Conservation (phyloP, 352 stramenopile genomes). For the Globisporangium carolinianum region DNA sequence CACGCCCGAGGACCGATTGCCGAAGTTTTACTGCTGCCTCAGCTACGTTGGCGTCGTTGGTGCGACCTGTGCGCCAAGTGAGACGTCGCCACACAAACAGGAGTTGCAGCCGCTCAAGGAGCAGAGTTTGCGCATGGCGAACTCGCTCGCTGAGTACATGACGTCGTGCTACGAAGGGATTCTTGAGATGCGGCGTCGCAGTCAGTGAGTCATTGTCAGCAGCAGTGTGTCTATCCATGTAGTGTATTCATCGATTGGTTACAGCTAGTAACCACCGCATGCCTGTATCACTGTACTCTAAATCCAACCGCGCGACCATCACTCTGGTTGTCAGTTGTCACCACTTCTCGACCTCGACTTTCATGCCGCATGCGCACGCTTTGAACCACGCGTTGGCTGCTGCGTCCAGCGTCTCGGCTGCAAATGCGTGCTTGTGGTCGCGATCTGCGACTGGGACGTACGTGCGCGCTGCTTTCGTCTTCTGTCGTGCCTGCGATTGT, state of each 20-base stretch:
- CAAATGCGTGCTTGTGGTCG: slow-evolving; percentile 60
- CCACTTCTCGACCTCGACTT: slow-evolving; percentile 70
- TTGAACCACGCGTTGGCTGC: slow-evolving; percentile 38
- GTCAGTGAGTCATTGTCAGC: slow-evolving; percentile 16
- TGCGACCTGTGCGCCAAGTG: slow-evolving; percentile 22
- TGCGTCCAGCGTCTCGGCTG: slow-evolving; percentile 28
- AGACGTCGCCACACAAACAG: not conserved
- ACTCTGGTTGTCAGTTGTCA: slow-evolving; percentile 16
- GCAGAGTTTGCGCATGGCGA: slow-evolving; percentile 32
- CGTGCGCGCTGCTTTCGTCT: not conserved
- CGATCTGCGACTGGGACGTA: slow-evolving; percentile 36
- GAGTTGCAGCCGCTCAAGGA: slow-evolving; percentile 17
- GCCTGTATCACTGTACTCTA: not conserved
- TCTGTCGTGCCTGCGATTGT: slow-evolving; percentile 2
- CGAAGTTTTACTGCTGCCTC: slow-evolving; percentile 78
- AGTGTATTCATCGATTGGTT: no score
- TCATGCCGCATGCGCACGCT: slow-evolving; percentile 48
- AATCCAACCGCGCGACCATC: no score
- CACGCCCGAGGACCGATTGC: slow-evolving; percentile 30
- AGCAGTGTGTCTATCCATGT: not conserved
- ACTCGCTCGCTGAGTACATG: slow-evolving; percentile 53
- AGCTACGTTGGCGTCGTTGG: slow-evolving; percentile 71
- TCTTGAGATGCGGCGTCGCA: slow-evolving; percentile 37
- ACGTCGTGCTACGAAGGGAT: slow-evolving; percentile 52
- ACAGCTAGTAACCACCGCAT: no score